phyloP scores from a whole-genome alignment of 2,329 filamentous ascomycete species.

The Clonostachys rosea region DNA sequence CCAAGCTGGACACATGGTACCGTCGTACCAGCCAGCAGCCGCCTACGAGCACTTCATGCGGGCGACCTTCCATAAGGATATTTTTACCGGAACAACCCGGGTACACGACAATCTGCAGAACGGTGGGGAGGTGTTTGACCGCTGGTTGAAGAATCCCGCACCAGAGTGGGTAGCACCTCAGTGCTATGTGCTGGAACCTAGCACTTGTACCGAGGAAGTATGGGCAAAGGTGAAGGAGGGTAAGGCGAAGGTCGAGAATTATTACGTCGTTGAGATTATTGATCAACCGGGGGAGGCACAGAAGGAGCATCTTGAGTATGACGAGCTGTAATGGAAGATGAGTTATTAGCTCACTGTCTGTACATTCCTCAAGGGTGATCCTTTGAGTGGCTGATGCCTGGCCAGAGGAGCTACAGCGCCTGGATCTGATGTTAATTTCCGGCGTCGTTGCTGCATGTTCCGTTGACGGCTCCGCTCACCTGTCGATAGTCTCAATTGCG shows the following conservation, averaged over 20 bases:
- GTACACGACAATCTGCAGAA: conserved; percentile 28
- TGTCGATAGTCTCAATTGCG: no score
- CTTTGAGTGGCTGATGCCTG: no score
- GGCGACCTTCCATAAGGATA: conserved; percentile 47
- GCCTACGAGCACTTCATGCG: conserved; percentile 55
- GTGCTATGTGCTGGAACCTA: conserved; percentile 55
- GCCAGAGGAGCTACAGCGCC: no score
- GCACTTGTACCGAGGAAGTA: conserved; percentile 51
- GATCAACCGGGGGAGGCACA: conserved; percentile 2
- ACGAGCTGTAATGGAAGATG: background rate
- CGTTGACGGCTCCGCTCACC: no score
- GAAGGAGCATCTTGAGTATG: background rate
- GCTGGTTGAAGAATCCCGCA: background rate
- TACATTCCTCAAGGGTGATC: no score
- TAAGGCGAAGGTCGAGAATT: conserved; percentile 42
- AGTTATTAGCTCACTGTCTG: no score
- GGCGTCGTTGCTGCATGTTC: no score
- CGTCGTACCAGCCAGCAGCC: conserved; percentile 53
- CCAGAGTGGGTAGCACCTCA: conserved; percentile 16
- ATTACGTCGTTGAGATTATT: conserved; percentile 14
- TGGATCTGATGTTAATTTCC: no score
- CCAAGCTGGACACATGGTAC: conserved; percentile 59
- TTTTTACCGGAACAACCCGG: conserved; percentile 47
- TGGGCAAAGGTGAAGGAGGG: conserved; percentile 43
- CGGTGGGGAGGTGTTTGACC: background rate